Evolutionary conservation across 202 grass and related monocot species (phyloP).

Genomic region (Schoenoplectus tabernaemontani): DNA sequence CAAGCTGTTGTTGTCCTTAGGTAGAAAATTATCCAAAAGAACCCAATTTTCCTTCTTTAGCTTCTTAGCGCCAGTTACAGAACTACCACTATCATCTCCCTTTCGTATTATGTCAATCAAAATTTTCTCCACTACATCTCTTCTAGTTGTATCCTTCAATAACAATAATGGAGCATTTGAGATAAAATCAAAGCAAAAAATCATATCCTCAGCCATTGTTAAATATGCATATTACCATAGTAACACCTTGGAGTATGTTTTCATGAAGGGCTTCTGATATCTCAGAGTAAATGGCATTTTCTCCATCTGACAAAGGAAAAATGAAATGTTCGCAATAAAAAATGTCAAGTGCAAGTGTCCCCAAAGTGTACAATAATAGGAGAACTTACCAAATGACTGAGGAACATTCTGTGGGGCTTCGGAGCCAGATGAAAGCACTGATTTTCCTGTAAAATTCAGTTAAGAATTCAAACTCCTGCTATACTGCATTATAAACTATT

Average conservation of each 20-base stretch:
- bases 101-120: constrained; percentile 76
- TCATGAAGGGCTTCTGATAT: constrained; percentile 40
- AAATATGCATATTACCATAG: constrained; percentile 16
- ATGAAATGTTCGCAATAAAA: background rate
- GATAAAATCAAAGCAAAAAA: background rate
- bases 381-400: constrained; percentile 12
- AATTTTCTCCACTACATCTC: constrained; percentile 41
- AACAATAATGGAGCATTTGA: constrained; percentile 11
- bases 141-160: constrained; percentile 42
- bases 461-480: background rate
- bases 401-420: constrained; percentile 15
- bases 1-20: constrained; percentile 40
- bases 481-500: background rate
- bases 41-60: constrained; percentile 71
- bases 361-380: background rate
- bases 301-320: constrained; percentile 30
- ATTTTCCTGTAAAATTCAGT: constrained; percentile 14
- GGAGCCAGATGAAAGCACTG: constrained; percentile 13
- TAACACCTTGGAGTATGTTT: constrained; percentile 33
- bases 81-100: constrained; percentile 44
- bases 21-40: constrained; percentile 68
- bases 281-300: constrained; percentile 46
- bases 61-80: constrained; percentile 46
- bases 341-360: background rate
- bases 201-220: background rate